Base-by-base conservation (phyloP, 2,329 filamentous ascomycete species). In the Microcyclosporella mali region DNA sequence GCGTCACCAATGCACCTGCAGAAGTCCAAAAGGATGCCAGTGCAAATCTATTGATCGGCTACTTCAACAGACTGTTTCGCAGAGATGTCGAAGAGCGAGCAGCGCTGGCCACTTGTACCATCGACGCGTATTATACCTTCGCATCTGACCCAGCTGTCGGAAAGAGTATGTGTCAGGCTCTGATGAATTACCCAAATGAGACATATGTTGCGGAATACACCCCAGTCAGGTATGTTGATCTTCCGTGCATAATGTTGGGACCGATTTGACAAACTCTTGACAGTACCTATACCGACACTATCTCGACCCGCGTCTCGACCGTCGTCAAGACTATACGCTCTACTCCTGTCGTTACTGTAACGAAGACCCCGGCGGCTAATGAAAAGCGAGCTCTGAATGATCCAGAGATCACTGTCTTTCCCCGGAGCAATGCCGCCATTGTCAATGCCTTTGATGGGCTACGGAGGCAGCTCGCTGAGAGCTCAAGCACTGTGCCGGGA, bases 131-230 rank as follows among this genome's bases (percentile, higher is more conserved):
- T 47, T 59, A 56, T 43, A 40, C 55, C 25, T 58, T 59, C 35
- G 51, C 56, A 3, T 25, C 33, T 31, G 49, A 55, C 28, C 37
- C 43, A n/a, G 34, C 48, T 8, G 51, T 58, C 30, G 53, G 57
- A 4, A 36, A 56, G 27, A 43, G 41, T 1, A 53, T 59, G 43
- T 64, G 59, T 37, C 40, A 49, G 21, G 42, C 40, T 6, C 52
- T 57, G 15, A 41, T 58, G 25, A 35, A 47, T 11, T 60, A 63
- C 37, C 45, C 56, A 2, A 52, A 57, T 19, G 41, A 43, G 4
- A 58, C 58, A 2, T 38, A 50, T 17, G 53, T 50, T 3, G 52
- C 50, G 2, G 53, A 60, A 9, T 53, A 47, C 33, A 61, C 59
- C 11, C 59, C 60, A 1, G 56, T 52, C 12, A 55, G 49, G 62